A percentile compares a stretch with the other conserved stretches of the same genome.
phyloP scores from a whole-genome alignment of 1,284 basidiomycete species.

The Heterobasidion occidentale region DNA sequence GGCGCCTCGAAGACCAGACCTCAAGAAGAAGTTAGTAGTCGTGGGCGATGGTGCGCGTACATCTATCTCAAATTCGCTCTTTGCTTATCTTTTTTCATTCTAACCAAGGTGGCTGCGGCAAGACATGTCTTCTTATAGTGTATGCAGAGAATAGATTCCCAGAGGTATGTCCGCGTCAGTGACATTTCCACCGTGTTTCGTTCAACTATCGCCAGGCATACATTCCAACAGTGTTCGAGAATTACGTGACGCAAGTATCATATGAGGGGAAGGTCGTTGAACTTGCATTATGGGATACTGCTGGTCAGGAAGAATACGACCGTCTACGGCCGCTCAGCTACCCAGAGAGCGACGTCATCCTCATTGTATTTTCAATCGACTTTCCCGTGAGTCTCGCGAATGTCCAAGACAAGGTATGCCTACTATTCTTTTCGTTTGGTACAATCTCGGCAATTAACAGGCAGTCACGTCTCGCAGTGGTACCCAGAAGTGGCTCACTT shows the following conservation, averaged over 20 bases:
- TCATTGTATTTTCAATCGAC: constrained; percentile 96
- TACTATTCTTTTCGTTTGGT: not conserved
- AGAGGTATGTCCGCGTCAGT: constrained; percentile 52
- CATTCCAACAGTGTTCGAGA: constrained; percentile 98
- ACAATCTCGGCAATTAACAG: not conserved
- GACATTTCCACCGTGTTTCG: constrained; percentile 5
- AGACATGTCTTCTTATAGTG: constrained; percentile 90
- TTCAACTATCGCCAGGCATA: constrained; percentile 59
- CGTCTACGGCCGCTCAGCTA: constrained; percentile 90
- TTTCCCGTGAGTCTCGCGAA: constrained; percentile 93
- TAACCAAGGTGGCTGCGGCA: constrained; percentile 63
- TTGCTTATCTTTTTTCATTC: constrained; percentile 1
- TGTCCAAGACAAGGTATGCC: constrained; percentile 82
- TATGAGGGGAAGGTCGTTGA: constrained; percentile 90
- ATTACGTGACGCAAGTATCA: constrained; percentile 87
- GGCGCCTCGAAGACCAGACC: constrained; percentile 56
- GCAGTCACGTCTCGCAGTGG: constrained; percentile 54
- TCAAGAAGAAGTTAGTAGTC: constrained; percentile 86
- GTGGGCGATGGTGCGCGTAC: constrained; percentile 75
- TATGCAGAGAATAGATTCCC: constrained; percentile 98
- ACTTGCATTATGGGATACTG: constrained; percentile 96
- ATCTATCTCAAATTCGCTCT: constrained; percentile 20
- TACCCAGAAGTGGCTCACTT: constrained; percentile 97
- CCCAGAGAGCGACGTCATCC: constrained; percentile 93
- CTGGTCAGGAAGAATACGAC: constrained; percentile 98